Conservation (phyloP, 2,329 filamentous ascomycete genomes). For the Westerdykella sp. region DNA sequence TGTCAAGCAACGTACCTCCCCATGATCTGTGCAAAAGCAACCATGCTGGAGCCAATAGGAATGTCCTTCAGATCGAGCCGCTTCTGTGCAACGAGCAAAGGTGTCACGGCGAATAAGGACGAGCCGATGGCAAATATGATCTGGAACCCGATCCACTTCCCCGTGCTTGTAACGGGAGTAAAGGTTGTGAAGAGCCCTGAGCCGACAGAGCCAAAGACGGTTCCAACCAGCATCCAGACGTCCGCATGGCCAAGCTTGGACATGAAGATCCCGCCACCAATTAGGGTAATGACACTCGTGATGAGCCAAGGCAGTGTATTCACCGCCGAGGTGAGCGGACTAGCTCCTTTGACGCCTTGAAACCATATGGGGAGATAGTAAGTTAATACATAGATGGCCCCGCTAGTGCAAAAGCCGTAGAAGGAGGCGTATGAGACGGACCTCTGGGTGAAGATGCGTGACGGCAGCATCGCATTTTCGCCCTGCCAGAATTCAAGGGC, state of each 20-base stretch:
- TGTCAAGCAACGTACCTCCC: slow-evolving; percentile 1
- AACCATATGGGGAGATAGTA: slow-evolving; percentile 46
- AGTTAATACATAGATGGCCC: slow-evolving; percentile 39
- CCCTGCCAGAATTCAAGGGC: slow-evolving; percentile 7
- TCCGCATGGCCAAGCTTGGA: slow-evolving; percentile 45
- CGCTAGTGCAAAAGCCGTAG: slow-evolving; percentile 23
- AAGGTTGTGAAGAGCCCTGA: slow-evolving; percentile 16
- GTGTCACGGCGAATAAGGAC: slow-evolving; percentile 37
- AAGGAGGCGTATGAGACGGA: slow-evolving; percentile 23
- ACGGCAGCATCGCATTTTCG: slow-evolving; percentile 11
- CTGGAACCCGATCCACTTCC: slow-evolving; percentile 28
- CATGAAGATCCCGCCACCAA: slow-evolving; percentile 36
- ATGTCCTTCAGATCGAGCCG: slow-evolving; percentile 31
- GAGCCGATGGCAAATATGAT: slow-evolving; percentile 30
- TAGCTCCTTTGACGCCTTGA: slow-evolving; percentile 45
- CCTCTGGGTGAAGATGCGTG: slow-evolving; percentile 22
- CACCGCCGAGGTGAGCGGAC: slow-evolving; percentile 43
- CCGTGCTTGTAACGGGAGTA: slow-evolving; percentile 7
- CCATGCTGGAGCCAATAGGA: slow-evolving; percentile 31
- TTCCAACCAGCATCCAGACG: slow-evolving; percentile 42
- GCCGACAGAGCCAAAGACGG: slow-evolving; percentile 41
- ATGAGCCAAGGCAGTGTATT: slow-evolving; percentile 45
- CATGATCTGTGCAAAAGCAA: background rate
- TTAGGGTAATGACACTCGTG: slow-evolving; percentile 40
- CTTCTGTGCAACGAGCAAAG: slow-evolving; percentile 35